Percentiles rank a stretch among this genome's conserved stretches.
phyloP scores from a whole-genome alignment of 129 eudicot species.

The Saposhnikovia divaricata region DNA sequence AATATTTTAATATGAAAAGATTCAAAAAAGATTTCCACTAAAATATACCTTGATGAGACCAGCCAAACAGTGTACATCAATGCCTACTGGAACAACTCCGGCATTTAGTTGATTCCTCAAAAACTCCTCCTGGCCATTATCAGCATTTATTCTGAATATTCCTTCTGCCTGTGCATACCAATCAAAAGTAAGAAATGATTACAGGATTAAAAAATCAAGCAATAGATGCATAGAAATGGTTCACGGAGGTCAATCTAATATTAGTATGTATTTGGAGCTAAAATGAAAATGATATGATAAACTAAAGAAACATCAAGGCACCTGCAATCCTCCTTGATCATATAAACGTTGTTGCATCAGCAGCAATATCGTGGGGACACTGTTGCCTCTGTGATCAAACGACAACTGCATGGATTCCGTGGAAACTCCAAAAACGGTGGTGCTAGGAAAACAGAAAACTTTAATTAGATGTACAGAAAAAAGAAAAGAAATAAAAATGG shows the following conservation, averaged over 20 bases:
- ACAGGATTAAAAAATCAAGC: neutral
- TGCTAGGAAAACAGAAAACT: slow-evolving; percentile 35
- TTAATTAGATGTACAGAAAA: neutral
- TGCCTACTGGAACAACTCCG: slow-evolving; percentile 71
- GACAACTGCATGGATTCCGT: slow-evolving; percentile 93
- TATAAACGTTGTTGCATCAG: slow-evolving; percentile 83
- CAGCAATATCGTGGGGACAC: slow-evolving; percentile 75
- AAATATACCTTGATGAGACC: slow-evolving; percentile 76
- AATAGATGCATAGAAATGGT: neutral
- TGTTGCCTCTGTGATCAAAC: slow-evolving; percentile 72
- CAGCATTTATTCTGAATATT: slow-evolving; percentile 79
- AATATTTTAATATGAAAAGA: neutral
- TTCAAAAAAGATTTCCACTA: neutral
- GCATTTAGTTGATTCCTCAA: slow-evolving; percentile 65
- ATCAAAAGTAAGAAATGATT: neutral
- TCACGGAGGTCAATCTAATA: neutral
- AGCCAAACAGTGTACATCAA: slow-evolving; percentile 87
- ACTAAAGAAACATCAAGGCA: slow-evolving; percentile 14
- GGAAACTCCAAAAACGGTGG: slow-evolving; percentile 93
- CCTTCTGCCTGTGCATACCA: slow-evolving; percentile 70
- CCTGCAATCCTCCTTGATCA: slow-evolving; percentile 84
- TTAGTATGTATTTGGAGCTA: neutral
- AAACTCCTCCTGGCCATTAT: slow-evolving; percentile 79
- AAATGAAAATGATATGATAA: slow-evolving; percentile 5
- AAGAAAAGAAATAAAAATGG: neutral